Base-by-base conservation (phyloP, 1,284 basidiomycete species). In the Microbotryum silenes-acaulis region DNA sequence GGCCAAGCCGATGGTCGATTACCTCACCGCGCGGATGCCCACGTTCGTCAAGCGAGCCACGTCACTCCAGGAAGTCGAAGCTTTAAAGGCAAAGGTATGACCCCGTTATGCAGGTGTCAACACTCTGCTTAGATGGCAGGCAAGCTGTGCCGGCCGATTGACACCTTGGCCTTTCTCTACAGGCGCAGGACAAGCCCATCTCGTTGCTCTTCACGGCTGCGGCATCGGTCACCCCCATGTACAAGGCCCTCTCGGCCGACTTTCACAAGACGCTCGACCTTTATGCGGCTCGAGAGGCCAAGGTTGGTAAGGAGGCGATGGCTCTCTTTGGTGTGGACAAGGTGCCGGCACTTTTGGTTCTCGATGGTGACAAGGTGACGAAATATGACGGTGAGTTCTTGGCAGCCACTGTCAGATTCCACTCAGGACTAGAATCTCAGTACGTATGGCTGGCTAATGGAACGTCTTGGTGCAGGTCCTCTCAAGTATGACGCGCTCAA, bases 31-130 rank as follows among this genome's bases (percentile, higher is more conserved):
- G 23, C 59, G 67, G 45, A 74, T 78, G 50, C 77, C 77, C 1
- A 72, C 73, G 33, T 71, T 72, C n/a, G 73, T 72, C 4, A 75
- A 74, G 61, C 75, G 75, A 51, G 66, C 77, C 6, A 67, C 70
- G 18, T 69, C 70, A 0, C 45, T 61, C 8, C 18, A 37, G 7
- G 70, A 72, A 18, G 47, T 70, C 23, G 51, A 60, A 8, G 61
- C 55, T 7, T 56, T 73, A 12, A 53, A 60, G n/a, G 51, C 49
- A 37, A 61, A 62, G 57, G 67, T 62, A 4, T 21, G 53, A 7
- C 42, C 49, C 48, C 50, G 12, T 37, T 14, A 31, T 16, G 12
- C 37, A 50, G 48, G 48, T 16, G 27, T 23, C 48, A 50, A 16
- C 21, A 21, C 20, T 20, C 21, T 6, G 27, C 48, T 23, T 14